A percentile compares a stretch with the other conserved stretches of the same genome.
phyloP scores from a whole-genome alignment of 129 eudicot species.

The Saposhnikovia divaricata region DNA sequence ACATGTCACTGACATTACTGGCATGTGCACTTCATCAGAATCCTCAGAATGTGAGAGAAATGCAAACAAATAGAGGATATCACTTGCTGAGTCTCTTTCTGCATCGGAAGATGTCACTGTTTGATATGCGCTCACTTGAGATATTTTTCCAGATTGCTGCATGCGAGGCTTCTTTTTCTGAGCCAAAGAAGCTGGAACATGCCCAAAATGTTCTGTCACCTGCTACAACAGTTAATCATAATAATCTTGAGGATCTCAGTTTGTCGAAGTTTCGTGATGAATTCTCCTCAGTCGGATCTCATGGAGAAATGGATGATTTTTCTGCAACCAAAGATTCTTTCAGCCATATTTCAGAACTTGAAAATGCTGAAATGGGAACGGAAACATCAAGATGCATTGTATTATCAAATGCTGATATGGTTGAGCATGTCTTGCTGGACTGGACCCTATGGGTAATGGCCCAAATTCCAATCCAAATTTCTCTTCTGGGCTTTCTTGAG shows the following conservation, averaged over 20 bases:
- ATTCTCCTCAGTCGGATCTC: conserved; percentile 69
- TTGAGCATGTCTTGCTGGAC: conserved; percentile 89
- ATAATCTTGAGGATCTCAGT: conserved; percentile 65
- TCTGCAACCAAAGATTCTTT: conserved; percentile 69
- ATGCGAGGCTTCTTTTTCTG: conserved; percentile 92
- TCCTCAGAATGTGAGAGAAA: conserved; percentile 78
- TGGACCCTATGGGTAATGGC: conserved; percentile 98
- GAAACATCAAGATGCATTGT: conserved; percentile 93
- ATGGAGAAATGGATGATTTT: conserved; percentile 80
- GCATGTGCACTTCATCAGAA: conserved; percentile 87
- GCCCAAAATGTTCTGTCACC: conserved; percentile 35
- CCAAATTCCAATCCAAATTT: conserved; percentile 71
- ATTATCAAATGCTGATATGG: conserved; percentile 94
- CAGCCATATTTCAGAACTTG: conserved; percentile 80
- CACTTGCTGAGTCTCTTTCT: conserved; percentile 81
- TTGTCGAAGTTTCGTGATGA: conserved; percentile 74
- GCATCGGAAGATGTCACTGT: conserved; percentile 75
- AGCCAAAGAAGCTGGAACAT: conserved; percentile 58
- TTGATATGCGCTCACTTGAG: conserved; percentile 91
- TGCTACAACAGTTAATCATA: conserved; percentile 27
- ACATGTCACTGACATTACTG: conserved; percentile 81
- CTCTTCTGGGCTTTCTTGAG: conserved; percentile 84
- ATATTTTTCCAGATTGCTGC: conserved; percentile 96
- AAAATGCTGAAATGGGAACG: conserved; percentile 46
- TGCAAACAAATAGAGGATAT: conserved; percentile 84